Conservation (phyloP, 2,329 filamentous ascomycete species). For the Colletotrichum paranaense region DNA sequence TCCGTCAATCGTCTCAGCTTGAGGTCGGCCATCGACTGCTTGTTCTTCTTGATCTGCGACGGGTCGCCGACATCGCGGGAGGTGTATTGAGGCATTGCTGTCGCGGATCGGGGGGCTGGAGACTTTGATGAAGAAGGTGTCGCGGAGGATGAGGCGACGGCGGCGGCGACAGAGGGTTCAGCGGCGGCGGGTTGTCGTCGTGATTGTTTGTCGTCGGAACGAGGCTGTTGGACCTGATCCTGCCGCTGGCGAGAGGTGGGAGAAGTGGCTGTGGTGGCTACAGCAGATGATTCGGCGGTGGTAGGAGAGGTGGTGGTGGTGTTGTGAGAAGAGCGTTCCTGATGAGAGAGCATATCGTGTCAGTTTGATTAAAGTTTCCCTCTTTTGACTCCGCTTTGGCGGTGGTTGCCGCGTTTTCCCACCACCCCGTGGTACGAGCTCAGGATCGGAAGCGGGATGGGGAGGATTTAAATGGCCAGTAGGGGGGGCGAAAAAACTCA, state of each 20-base stretch:
- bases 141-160: constrained; percentile 33
- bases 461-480: constrained; percentile 27
- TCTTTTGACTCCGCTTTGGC: constrained; percentile 36
- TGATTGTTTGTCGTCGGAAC: constrained; percentile 17
- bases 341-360: constrained; percentile 35
- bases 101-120: constrained; percentile 37
- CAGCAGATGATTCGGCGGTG: constrained; percentile 15
- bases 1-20: constrained; percentile 97
- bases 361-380: constrained; percentile 37
- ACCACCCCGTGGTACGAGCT: constrained; percentile 33
- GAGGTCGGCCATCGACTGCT: constrained; percentile 98
- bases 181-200: constrained; percentile 25
- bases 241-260: constrained; percentile 29
- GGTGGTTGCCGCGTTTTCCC: constrained; percentile 32
- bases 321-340: constrained; percentile 30
- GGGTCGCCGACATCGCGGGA: constrained; percentile 75
- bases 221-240: constrained; percentile 20
- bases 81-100: constrained; percentile 73
- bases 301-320: constrained; percentile 19
- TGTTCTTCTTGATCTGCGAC: constrained; percentile 86
- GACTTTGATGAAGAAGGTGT: constrained; percentile 31
- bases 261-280: constrained; percentile 25
- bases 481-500: constrained; percentile 30
- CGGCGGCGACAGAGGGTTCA: constrained; percentile 5
- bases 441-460: constrained; percentile 21